phyloP scores from a whole-genome alignment of 306 rosid genomes.

The Malus asiatica region DNA sequence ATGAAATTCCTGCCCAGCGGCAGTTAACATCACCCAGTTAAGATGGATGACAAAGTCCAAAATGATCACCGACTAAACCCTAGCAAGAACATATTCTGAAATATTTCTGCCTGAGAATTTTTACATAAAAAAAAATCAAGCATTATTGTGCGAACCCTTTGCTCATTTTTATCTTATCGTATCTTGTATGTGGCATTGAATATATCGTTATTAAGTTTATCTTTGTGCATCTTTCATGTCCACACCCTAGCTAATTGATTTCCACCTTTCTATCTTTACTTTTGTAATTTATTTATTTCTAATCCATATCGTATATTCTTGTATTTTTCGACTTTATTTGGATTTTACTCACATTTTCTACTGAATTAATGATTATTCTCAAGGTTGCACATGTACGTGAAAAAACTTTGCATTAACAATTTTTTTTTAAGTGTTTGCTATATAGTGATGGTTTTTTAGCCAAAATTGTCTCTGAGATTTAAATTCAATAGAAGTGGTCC shows the following conservation, averaged over 20 bases:
- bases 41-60: not conserved
- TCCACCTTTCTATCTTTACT: not conserved
- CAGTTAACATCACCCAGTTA: not conserved
- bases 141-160: not conserved
- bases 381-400: not conserved
- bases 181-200: not conserved
- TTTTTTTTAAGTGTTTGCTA: not conserved
- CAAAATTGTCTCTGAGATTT: too few relatives aligned
- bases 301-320: not conserved
- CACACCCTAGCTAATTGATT: not conserved
- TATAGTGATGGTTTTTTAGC: not conserved
- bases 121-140: not conserved
- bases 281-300: not conserved
- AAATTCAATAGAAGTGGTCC: too few relatives aligned
- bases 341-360: not conserved
- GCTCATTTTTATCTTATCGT: conserved; percentile 7
- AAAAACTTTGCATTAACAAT: not conserved
- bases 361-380: conserved; percentile 2
- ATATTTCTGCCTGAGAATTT: not conserved
- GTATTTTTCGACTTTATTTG: not conserved
- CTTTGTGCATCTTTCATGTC: conserved; percentile 4
- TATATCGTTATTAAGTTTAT: conserved; percentile 4
- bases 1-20: not conserved
- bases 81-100: not conserved
- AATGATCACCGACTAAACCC: not conserved